Percentiles rank a stretch among this genome's conserved stretches.
These are phyloP conservation scores for Entoloma clypeatum DNA, from an alignment of 1,284 basidiomycete species.

Conservation along the genomic window DNA sequence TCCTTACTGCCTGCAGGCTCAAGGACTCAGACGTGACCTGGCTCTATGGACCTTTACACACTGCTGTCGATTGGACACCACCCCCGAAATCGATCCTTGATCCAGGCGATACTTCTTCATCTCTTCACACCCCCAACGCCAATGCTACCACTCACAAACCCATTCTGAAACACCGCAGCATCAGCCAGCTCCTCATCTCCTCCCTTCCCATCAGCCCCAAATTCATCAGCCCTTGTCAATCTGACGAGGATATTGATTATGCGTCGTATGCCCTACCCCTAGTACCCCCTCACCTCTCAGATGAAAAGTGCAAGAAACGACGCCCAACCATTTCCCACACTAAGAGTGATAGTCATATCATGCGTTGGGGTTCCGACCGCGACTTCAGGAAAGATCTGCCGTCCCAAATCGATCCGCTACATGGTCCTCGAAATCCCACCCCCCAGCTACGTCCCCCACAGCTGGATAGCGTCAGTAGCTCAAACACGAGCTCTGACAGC, in stretches of 20 bases:
- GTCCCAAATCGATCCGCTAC: constrained; percentile 49
- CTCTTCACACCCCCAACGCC: constrained; percentile 28
- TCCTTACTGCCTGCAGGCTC: constrained; percentile 59
- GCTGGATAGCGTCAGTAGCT: constrained; percentile 16
- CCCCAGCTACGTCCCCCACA: constrained; percentile 11
- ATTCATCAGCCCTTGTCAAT: constrained; percentile 50
- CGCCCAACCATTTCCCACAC: constrained; percentile 71
- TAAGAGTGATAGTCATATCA: constrained; percentile 81
- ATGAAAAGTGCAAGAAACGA: constrained; percentile 19
- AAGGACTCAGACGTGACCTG: constrained; percentile 99
- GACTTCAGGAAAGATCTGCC: constrained; percentile 64
- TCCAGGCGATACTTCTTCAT: constrained; percentile 37
- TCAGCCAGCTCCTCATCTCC: constrained; percentile 82
- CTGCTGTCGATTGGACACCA: constrained; percentile 75
- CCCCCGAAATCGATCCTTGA: constrained; percentile 42
- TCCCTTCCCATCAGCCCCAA: constrained; percentile 54
- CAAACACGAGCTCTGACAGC: constrained; percentile 15
- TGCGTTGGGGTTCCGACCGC: constrained; percentile 46
- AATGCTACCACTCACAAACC: constrained; percentile 80
- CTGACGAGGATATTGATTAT: constrained; percentile 35
- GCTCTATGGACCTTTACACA: constrained; percentile 97
- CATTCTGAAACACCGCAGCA: constrained; percentile 94
- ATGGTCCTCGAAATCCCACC: too few species aligned
- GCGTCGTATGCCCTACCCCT: constrained; percentile 19
- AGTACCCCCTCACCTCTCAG: constrained; percentile 20